phyloP scores from a whole-genome alignment of 192 early-diverging fungal species.

The Linnemannia exigua region DNA sequence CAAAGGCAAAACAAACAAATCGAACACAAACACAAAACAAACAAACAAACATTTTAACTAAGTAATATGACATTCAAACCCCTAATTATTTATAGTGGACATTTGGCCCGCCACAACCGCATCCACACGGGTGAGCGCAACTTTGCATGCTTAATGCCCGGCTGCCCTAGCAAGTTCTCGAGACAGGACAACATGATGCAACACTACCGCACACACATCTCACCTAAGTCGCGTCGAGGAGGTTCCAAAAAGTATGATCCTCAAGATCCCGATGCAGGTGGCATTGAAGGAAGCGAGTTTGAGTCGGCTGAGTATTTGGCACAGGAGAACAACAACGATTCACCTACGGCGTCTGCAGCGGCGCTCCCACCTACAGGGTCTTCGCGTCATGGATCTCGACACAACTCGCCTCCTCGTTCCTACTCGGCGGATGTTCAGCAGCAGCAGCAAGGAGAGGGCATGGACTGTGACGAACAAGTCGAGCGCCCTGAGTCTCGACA shows the following conservation, averaged over 20 bases:
- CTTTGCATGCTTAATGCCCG: conserved; percentile 77
- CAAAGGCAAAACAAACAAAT: conserved; percentile 2
- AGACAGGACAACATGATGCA: conserved; percentile 93
- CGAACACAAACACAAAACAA: not conserved
- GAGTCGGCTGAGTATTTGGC: conserved; percentile 6
- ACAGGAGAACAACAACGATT: conserved; percentile 2
- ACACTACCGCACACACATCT: conserved; percentile 86
- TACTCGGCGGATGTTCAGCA: conserved; percentile 1
- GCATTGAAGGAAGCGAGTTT: conserved; percentile 9
- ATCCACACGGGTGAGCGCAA: conserved; percentile 89
- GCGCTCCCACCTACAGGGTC: conserved; percentile 1
- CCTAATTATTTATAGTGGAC: conserved; percentile 66
- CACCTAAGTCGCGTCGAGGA: conserved; percentile 72
- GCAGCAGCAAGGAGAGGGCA: conserved; percentile 15
- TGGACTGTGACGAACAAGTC: conserved; percentile 23
- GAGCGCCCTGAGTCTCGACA: conserved; percentile 12
- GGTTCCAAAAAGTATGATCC: conserved; percentile 21
- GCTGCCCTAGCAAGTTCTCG: conserved; percentile 82
- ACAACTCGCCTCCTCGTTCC: conserved; percentile 23
- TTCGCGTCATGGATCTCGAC: conserved; percentile 19
- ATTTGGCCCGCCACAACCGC: conserved; percentile 84
- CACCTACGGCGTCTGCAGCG: not conserved
- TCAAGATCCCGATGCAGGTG: conserved; percentile 12
- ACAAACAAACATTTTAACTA: not conserved
- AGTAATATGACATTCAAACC: not conserved